These are phyloP conservation scores for Amanita rimosa DNA, from an alignment of 768 basidiomycete genomes.

Conservation along the genomic window DNA sequence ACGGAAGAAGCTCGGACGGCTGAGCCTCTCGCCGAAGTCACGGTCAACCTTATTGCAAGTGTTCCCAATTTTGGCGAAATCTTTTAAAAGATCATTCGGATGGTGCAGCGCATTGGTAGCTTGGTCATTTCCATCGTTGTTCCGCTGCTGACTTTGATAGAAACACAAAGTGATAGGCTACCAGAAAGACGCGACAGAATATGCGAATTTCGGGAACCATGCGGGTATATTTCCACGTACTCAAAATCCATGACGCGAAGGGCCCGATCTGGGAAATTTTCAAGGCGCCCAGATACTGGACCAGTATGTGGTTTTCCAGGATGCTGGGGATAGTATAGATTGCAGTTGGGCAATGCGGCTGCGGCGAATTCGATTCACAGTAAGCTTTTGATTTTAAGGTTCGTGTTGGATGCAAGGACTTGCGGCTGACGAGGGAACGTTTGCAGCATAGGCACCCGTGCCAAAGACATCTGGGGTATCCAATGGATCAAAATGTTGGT, in stretches of 20 bases:
- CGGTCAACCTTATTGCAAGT: constrained; percentile 55
- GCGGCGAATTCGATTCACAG: constrained; percentile 62
- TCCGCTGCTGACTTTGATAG: constrained; percentile 39
- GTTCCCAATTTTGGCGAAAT: constrained; percentile 55
- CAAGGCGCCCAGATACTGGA: constrained; percentile 57
- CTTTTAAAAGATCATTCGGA: constrained; percentile 73
- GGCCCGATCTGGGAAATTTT: constrained; percentile 41
- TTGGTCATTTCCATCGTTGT: constrained; percentile 72
- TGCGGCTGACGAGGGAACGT: neutral
- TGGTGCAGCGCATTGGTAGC: constrained; percentile 80
- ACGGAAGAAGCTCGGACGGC: constrained; percentile 85
- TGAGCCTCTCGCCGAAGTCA: constrained; percentile 67
- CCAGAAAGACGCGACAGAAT: constrained; percentile 39
- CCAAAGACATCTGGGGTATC: constrained; percentile 55
- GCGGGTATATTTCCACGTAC: constrained; percentile 77
- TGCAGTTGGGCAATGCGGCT: constrained; percentile 43
- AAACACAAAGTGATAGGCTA: constrained; percentile 47
- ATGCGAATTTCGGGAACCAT: constrained; percentile 69
- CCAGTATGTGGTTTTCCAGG: constrained; percentile 60
- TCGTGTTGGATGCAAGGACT: neutral
- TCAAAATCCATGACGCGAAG: constrained; percentile 30
- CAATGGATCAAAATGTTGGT: constrained; percentile 71
- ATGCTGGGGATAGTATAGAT: constrained; percentile 34
- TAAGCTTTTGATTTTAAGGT: constrained; percentile 23
- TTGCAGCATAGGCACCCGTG: constrained; percentile 51